Base-by-base conservation (phyloP, 2,329 filamentous ascomycete species). In the Alternaria sp. region DNA sequence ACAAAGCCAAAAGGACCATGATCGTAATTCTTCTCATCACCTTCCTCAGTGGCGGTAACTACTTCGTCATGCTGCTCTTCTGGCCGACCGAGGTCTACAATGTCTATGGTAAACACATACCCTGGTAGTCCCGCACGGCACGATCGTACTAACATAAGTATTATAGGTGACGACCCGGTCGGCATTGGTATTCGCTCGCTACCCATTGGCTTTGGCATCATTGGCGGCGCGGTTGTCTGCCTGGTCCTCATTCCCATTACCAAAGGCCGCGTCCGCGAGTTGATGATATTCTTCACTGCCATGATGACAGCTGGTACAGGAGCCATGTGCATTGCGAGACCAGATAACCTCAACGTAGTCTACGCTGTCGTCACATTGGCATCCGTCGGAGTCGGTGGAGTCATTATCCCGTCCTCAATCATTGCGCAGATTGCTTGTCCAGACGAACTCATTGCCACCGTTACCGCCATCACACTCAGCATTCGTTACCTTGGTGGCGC, bases 401-500 rank as follows among this genome's bases (percentile, higher is more conserved):
- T 91, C 52, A 85, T 91, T 16, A 86, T 92, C 5, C 89, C 89
- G 0, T 85, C 87, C 1, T 88, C 86, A 1, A 89, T 91, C 66
- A 89, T 91, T 59, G 87, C 87, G 7, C 89, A 87, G 10, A 90
- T 91, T 67, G 87, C 91, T 66, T 90, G 88, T 62, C 89, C 89
- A 0, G 87, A 89, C 70, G 89, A 91, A 56, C 82, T 91, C 6
- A 91, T 92, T 64, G 89, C 88, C 8, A 91, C 89, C 2, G 84
- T 91, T 46, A 86, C 89, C 1, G 88, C 90, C 6, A 80, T 92
- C 22, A 91, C 89, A 0, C 84, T 92, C 38, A 85, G 88, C n/a
- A 86, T 92, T 65, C 88, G 90, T 38, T 87, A 90, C 56, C 84
- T 91, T 36, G 89, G 90, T 48, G 89, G 89, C 30, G 84, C 85